Evolutionary conservation across 2,329 filamentous ascomycete genomes (phyloP).

Genomic region (Shiraia sp.): DNA sequence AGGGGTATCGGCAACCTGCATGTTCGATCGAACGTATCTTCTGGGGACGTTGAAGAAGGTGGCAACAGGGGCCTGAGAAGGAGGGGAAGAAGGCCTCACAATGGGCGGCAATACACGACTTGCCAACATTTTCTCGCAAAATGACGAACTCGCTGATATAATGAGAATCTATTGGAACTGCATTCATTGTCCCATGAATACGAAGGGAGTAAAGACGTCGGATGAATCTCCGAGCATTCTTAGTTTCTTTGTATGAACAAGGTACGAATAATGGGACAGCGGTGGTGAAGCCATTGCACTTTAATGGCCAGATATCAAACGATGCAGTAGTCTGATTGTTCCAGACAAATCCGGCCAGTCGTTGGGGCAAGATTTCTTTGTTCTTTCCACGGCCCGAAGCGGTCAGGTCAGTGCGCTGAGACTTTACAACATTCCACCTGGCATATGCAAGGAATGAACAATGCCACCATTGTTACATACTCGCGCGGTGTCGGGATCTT

Average conservation of each 20-base stretch:
- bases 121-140: conserved; percentile 37
- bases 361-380: conserved; percentile 42
- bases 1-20: conserved; percentile 27
- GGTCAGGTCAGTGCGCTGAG: conserved; percentile 38
- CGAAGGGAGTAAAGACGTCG: conserved; percentile 26
- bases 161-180: conserved; percentile 31
- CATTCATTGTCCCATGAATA: conserved; percentile 42
- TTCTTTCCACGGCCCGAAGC: conserved; percentile 35
- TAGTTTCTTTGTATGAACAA: conserved; percentile 37
- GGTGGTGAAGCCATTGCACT: conserved; percentile 18
- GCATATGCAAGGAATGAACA: conserved; percentile 43
- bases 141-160: conserved; percentile 31
- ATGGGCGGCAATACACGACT: conserved; percentile 40
- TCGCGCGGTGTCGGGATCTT: conserved; percentile 19
- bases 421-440: conserved; percentile 39
- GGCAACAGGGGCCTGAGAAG: conserved; percentile 28
- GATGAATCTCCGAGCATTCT: conserved; percentile 25
- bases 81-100: conserved; percentile 21
- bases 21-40: conserved; percentile 40
- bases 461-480: conserved; percentile 22
- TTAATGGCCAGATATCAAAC: conserved; percentile 23
- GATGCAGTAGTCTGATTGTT: conserved; percentile 42
- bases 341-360: conserved; percentile 36
- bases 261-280: conserved; percentile 1
- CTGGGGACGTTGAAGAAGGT: conserved; percentile 41